A percentile compares a stretch with the other conserved stretches of the same genome.
These are phyloP conservation scores for Talaromyces sp. DNA, from an alignment of 2,329 filamentous ascomycete genomes.

Conservation along the genomic window DNA sequence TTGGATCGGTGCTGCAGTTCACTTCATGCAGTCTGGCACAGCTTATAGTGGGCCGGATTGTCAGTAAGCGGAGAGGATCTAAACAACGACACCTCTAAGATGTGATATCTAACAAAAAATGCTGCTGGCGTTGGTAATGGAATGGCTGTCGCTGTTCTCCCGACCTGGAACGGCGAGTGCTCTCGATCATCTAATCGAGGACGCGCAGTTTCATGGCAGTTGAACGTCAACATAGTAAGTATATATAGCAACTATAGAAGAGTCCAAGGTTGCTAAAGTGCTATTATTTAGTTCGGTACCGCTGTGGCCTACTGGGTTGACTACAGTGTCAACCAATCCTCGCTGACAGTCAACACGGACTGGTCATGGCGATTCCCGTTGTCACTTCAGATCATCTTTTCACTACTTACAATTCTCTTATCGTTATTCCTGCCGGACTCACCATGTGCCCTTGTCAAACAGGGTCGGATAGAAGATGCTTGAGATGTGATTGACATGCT, in stretches of 20 bases:
- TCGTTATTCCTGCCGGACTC: neutral
- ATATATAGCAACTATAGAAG: conserved; percentile 17
- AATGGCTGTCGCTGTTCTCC: conserved; percentile 19
- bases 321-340: conserved; percentile 17
- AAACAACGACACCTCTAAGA: too few species aligned
- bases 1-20: conserved; percentile 58
- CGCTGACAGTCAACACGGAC: conserved; percentile 18
- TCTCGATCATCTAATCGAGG: conserved; percentile 15
- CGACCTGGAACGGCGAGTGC: conserved; percentile 20
- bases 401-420: conserved; percentile 15
- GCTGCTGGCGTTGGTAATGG: conserved; percentile 44
- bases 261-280: conserved; percentile 13
- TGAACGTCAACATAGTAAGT: conserved; percentile 8
- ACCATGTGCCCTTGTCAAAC: neutral
- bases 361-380: conserved; percentile 23
- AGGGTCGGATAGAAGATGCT: neutral
- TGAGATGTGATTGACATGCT: neutral
- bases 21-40: conserved; percentile 47
- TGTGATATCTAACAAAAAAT: neutral
- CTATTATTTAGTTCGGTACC: conserved; percentile 2
- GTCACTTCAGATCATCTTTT: conserved; percentile 15
- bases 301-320: conserved; percentile 17
- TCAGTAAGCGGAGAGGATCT: conserved; percentile 17
- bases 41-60: conserved; percentile 53
- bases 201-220: neutral